Evolutionary conservation across 495 filamentous ascomycete species (phyloP).

Genomic region (Aspergillus olivimuriae): DNA sequence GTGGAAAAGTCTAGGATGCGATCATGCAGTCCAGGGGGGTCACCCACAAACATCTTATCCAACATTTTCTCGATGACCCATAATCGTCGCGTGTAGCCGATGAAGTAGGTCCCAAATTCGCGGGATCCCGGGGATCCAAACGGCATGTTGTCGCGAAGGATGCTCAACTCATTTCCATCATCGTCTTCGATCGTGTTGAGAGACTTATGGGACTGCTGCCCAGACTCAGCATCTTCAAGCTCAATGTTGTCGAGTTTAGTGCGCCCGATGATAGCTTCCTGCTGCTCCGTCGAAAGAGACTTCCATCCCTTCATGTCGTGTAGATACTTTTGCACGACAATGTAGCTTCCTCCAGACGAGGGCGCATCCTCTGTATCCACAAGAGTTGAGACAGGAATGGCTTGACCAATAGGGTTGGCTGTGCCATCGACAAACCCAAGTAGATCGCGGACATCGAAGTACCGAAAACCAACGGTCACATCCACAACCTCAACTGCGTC

Average conservation of each 20-base stretch:
- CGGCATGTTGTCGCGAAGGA: conserved; percentile 56
- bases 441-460: conserved; percentile 54
- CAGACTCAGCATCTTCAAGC: conserved; percentile 43
- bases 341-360: conserved; percentile 44
- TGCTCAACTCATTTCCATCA: conserved; percentile 43
- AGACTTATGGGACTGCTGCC: conserved; percentile 47
- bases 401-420: conserved; percentile 48
- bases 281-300: conserved; percentile 39
- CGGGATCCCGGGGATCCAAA: conserved; percentile 47
- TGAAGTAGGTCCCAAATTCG: conserved; percentile 55
- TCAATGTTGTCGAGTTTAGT: conserved; percentile 52
- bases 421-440: conserved; percentile 56
- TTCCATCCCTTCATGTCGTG: conserved; percentile 46
- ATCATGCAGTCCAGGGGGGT: conserved; percentile 50
- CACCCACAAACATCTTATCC: conserved; percentile 50
- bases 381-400: conserved; percentile 37
- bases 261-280: conserved; percentile 51
- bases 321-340: conserved; percentile 55
- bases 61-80: conserved; percentile 57
- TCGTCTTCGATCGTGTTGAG: conserved; percentile 50
- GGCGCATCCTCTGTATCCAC: conserved; percentile 37
- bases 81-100: conserved; percentile 47
- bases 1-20: conserved; percentile 49
- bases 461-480: conserved; percentile 51
- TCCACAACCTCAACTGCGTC: conserved; percentile 41